These are phyloP conservation scores for Pistacia vera DNA, from an alignment of 345 rosid species.

Conservation along the genomic window DNA sequence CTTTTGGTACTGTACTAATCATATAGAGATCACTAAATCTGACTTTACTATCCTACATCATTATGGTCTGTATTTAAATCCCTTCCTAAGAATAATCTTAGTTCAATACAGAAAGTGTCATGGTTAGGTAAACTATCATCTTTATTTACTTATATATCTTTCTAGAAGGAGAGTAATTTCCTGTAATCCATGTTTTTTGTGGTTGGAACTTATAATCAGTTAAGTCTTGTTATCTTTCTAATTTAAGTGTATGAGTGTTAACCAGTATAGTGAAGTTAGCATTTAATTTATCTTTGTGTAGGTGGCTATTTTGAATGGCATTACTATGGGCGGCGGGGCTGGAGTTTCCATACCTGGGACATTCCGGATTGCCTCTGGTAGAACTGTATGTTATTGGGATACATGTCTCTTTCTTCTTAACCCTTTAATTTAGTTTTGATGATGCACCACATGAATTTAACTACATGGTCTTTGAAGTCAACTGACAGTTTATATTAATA, in stretches of 20 bases:
- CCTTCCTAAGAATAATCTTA: neutral
- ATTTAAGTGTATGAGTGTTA: neutral
- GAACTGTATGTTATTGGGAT: conserved; percentile 56
- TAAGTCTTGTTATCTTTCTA: neutral
- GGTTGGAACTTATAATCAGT: neutral
- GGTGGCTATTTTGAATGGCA: conserved; percentile 88
- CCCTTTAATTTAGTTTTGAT: neutral
- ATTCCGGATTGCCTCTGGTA: conserved; percentile 78
- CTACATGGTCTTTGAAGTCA: conserved; percentile 17
- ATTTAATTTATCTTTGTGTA: conserved; percentile 25
- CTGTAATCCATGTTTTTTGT: neutral
- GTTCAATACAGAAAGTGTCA: neutral
- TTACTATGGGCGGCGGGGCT: conserved; percentile 96
- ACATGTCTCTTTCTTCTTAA: neutral
- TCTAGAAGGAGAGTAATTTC: neutral
- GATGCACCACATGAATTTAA: neutral
- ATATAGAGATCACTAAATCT: no score
- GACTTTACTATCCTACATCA: no score
- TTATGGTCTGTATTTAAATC: no score
- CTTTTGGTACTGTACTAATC: no score
- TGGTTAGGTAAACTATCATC: neutral
- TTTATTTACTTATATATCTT: neutral
- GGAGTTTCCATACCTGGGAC: conserved; percentile 95
- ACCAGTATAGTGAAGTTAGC: neutral
- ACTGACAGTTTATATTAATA: conserved; percentile 15